Evolutionary conservation across 108 stramenopile genomes (phyloP), one percentile per base, ranked within the genome.

Genomic region (Epithemia pelagica): DNA sequence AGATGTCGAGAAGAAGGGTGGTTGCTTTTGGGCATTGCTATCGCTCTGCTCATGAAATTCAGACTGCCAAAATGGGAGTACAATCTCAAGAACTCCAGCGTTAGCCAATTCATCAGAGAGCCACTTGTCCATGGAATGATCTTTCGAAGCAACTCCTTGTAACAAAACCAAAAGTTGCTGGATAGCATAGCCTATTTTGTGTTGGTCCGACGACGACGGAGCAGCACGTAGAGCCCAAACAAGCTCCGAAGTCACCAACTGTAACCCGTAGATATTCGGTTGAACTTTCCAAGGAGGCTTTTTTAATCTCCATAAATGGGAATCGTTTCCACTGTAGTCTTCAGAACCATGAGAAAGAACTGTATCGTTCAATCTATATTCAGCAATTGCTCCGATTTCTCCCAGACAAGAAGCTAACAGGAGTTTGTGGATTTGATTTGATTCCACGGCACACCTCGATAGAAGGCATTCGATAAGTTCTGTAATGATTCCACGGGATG

Each of bases 11-110:
- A 91, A 91, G 61, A 87, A 89, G 30, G 92, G 92, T 24, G 89
- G 92, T 52, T 72, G 52, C 51, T 69, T 82, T 62, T 20, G 61
- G 52, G 19, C 61, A 54, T 27, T n/a, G 28, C 30, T 24, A 55
- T 28, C 25, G 2, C 27, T 27, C 30, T 52, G 28, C 62, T 87
- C 83, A 33, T 69, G 66, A 74, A 89, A 95, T 23, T 79, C 74
- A 5, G 88, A 80, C 10, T 59, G 68, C 89, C 89, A 95, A 62
- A 78, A 95, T 27, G 94, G 91, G 63, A 91, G 90, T n/a, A 95
- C 80, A 25, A 83, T 52, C 29, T 83, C 77, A 20, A 76, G 66
- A 2, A 92, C 90, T 24, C 78, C 82, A 18, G 82, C 80, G 32
- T 88, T 65, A 8, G 69, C 66, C 15, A 95, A 79, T 62, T 82